Conservation (phyloP, 495 filamentous ascomycete genomes). For the Platismatia glauca region DNA sequence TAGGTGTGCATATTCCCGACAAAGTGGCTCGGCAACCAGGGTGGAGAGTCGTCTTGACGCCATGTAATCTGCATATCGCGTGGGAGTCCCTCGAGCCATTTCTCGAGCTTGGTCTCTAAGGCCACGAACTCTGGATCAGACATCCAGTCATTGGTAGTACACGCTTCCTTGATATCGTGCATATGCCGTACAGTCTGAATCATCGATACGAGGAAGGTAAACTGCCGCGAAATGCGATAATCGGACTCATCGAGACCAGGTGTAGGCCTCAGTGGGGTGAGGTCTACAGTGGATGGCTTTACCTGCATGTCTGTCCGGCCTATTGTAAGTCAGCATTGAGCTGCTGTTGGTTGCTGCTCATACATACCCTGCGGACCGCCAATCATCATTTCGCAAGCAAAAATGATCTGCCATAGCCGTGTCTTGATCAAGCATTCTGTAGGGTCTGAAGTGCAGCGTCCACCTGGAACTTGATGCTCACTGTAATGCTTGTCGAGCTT, state of each 20-base stretch:
- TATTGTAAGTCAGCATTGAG: slow-evolving; percentile 34
- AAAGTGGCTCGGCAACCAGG: slow-evolving; percentile 83
- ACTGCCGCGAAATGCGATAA: slow-evolving; percentile 68
- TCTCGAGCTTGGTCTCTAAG: slow-evolving; percentile 61
- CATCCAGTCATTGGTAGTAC: slow-evolving; percentile 77
- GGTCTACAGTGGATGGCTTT: slow-evolving; percentile 66
- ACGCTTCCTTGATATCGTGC: slow-evolving; percentile 61
- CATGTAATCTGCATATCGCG: slow-evolving; percentile 70
- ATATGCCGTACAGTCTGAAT: slow-evolving; percentile 72
- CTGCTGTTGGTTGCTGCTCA: neutral
- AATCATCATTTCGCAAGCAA: slow-evolving; percentile 85
- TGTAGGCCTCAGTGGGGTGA: slow-evolving; percentile 53
- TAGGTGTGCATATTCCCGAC: slow-evolving; percentile 89
- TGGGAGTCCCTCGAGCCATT: slow-evolving; percentile 73
- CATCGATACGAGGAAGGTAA: slow-evolving; percentile 66
- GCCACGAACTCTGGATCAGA: slow-evolving; percentile 75
- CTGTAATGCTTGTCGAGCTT: slow-evolving; percentile 82
- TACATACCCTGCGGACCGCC: slow-evolving; percentile 81
- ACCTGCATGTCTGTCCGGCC: slow-evolving; percentile 78
- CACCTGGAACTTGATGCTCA: slow-evolving; percentile 56
- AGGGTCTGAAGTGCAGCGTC: slow-evolving; percentile 54
- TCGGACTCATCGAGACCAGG: slow-evolving; percentile 69
- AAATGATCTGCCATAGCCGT: slow-evolving; percentile 83
- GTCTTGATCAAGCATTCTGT: slow-evolving; percentile 77
- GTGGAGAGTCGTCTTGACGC: slow-evolving; percentile 67